Percentiles rank a stretch among this genome's conserved stretches.
These are phyloP conservation scores for Copromyces sp. DNA, from an alignment of 495 filamentous ascomycete genomes.

Conservation along the genomic window DNA sequence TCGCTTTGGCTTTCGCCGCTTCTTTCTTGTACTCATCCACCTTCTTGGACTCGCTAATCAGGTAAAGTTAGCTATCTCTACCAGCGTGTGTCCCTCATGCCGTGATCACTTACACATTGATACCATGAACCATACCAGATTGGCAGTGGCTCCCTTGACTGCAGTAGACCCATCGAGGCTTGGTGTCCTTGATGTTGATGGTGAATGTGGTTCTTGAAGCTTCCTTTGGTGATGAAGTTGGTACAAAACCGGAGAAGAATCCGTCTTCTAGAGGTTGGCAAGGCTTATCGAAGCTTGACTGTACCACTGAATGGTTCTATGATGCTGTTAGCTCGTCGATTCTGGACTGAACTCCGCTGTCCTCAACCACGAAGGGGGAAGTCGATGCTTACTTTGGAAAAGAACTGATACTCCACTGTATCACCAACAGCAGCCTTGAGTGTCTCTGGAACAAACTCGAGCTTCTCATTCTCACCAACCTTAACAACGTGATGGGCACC, in stretches of 20 bases:
- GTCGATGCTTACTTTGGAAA: slow-evolving; percentile 29
- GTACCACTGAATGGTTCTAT: slow-evolving; percentile 50
- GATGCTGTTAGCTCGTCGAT: slow-evolving; percentile 2
- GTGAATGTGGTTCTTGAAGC: slow-evolving; percentile 38
- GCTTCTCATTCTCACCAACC: slow-evolving; percentile 27
- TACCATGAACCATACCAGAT: slow-evolving; percentile 30
- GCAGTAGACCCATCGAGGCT: slow-evolving; percentile 54
- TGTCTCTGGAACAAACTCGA: slow-evolving; percentile 26
- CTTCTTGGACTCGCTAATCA: slow-evolving; percentile 13
- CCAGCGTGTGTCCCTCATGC: background rate
- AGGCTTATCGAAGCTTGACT: slow-evolving; percentile 47
- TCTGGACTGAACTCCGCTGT: background rate
- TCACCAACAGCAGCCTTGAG: slow-evolving; percentile 30
- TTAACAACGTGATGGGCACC: slow-evolving; percentile 24
- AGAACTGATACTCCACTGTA: slow-evolving; percentile 51
- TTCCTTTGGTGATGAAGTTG: slow-evolving; percentile 20
- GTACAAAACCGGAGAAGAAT: slow-evolving; percentile 42
- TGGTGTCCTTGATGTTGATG: slow-evolving; percentile 44
- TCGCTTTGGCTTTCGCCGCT: slow-evolving; percentile 18
- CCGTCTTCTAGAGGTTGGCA: slow-evolving; percentile 42
- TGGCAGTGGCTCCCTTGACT: slow-evolving; percentile 34
- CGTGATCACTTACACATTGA: slow-evolving; percentile 25
- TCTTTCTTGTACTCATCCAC: slow-evolving; percentile 24
- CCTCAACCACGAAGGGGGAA: background rate
- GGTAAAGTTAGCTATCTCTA: slow-evolving; percentile 4